These are phyloP conservation scores for Priceomyces melissophilus DNA, from an alignment of 805 yeast species.

Conservation along the genomic window DNA sequence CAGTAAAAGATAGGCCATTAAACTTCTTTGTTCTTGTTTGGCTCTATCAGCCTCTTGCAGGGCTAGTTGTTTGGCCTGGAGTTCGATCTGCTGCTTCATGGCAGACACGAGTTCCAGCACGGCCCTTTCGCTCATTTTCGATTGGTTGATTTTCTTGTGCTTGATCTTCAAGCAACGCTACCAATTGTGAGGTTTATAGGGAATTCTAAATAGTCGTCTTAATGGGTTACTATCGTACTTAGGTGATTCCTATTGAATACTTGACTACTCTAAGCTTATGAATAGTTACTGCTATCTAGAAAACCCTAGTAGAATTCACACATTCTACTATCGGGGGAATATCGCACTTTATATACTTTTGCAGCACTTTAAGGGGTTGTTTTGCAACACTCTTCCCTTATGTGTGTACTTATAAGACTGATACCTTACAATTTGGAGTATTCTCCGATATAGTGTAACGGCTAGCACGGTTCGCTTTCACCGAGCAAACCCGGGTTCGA, in stretches of 20 bases:
- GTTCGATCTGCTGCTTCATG: not conserved
- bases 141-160: not conserved
- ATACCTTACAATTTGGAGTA: not conserved
- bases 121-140: not conserved
- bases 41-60: not conserved
- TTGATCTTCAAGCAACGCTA: not conserved
- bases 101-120: not conserved
- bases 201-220: too few species aligned
- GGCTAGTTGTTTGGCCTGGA: not conserved
- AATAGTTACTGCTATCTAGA: too few species aligned
- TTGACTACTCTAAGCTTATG: too few species aligned
- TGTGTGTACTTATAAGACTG: too few species aligned
- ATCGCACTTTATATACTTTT: too few species aligned
- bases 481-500: slow-evolving; percentile 71
- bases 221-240: too few species aligned
- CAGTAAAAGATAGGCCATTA: not conserved
- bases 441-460: slow-evolving; percentile 49
- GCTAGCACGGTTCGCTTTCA: slow-evolving; percentile 54
- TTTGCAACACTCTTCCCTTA: too few species aligned
- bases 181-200: not conserved
- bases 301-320: too few species aligned
- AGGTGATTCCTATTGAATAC: too few species aligned
- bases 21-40: not conserved
- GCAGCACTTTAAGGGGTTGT: too few species aligned
- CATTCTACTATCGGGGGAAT: too few species aligned